These are phyloP conservation scores for Dactylellina drechsleri DNA, from an alignment of 2,329 filamentous ascomycete genomes.

Conservation along the genomic window DNA sequence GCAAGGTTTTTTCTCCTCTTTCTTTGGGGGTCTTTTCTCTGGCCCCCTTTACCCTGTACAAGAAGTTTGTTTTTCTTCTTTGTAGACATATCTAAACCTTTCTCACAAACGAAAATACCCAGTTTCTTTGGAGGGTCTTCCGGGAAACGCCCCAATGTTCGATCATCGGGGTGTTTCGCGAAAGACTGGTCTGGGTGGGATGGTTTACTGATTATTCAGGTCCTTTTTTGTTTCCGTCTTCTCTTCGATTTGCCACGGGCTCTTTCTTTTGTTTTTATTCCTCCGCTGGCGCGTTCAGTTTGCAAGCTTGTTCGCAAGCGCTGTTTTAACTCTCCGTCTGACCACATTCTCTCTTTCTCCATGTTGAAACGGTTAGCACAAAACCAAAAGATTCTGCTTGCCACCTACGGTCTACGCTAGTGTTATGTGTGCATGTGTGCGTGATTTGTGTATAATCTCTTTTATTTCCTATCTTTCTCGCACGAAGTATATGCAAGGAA, in stretches of 20 bases:
- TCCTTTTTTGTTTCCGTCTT: not conserved
- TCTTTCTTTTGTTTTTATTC: not conserved
- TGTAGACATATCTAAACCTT: constrained; percentile 15
- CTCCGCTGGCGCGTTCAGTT: not conserved
- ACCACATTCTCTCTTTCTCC: constrained; percentile 18
- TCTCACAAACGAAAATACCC: constrained; percentile 21
- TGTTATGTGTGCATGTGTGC: not conserved
- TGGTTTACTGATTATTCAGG: constrained; percentile 8
- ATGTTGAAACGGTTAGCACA: too few relatives aligned
- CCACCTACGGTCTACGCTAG: not conserved
- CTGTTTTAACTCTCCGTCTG: not conserved
- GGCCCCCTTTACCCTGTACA: constrained; percentile 9
- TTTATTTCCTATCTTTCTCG: not conserved
- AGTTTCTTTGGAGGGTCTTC: constrained; percentile 21
- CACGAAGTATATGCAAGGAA: not conserved
- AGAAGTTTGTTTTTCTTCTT: constrained; percentile 14
- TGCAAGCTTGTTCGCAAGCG: not conserved
- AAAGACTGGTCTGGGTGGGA: constrained; percentile 22
- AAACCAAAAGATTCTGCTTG: constrained; percentile 1
- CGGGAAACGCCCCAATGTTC: constrained; percentile 43
- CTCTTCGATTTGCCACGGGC: not conserved
- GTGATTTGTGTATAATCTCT: constrained; percentile 5
- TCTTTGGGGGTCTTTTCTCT: not conserved
- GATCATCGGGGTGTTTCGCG: constrained; percentile 42
- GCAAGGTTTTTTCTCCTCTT: constrained; percentile 7